Percentiles rank a stretch among this genome's conserved stretches.
phyloP scores from a whole-genome alignment of 192 early-diverging fungal species.

The Backusella psychrophila region DNA sequence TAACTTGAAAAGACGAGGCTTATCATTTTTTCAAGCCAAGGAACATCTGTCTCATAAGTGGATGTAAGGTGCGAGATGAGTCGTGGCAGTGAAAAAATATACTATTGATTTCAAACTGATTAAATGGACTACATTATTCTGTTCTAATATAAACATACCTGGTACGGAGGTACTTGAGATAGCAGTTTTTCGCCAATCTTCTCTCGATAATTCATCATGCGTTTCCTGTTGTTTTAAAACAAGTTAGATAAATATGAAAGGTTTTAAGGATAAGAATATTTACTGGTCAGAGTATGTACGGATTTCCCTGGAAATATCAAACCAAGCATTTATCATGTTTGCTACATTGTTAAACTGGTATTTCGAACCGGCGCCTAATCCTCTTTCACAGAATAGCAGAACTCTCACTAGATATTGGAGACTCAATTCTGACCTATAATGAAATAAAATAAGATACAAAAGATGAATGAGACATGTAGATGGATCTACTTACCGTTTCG shows the following conservation, averaged over 20 bases:
- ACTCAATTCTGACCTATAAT: background rate
- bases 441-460: background rate
- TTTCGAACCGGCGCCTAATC: conserved; percentile 66
- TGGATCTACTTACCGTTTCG: background rate
- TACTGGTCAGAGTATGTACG: background rate
- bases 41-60: background rate
- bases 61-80: conserved; percentile 8
- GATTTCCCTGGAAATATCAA: conserved; percentile 60
- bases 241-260: background rate
- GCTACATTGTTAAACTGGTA: conserved; percentile 88
- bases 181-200: background rate
- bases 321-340: conserved; percentile 81
- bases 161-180: background rate
- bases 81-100: conserved; percentile 4
- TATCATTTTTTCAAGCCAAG: conserved; percentile 3
- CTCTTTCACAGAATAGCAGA: conserved; percentile 7
- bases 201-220: background rate
- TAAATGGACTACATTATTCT: background rate
- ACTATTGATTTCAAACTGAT: background rate
- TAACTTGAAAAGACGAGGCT: background rate
- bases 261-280: background rate
- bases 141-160: background rate
- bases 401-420: background rate
- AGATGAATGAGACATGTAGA: background rate
- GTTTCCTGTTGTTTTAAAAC: background rate